These are phyloP conservation scores for Pelargonium australe DNA, from an alignment of 441 rosid genomes.

Conservation along the genomic window DNA sequence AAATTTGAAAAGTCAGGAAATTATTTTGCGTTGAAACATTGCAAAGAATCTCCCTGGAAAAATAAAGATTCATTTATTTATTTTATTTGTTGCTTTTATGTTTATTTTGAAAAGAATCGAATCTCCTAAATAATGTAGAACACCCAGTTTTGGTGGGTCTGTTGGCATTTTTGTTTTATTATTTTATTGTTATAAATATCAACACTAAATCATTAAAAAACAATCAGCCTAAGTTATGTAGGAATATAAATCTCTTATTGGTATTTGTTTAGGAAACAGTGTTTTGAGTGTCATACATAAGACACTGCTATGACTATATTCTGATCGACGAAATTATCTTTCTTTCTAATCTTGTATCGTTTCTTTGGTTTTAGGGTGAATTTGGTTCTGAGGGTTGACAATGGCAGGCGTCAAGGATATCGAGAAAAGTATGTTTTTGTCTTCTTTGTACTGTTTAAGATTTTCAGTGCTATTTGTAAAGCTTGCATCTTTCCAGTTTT, in stretches of 20 bases:
- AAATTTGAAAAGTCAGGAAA: background rate
- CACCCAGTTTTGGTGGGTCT: background rate
- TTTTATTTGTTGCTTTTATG: no score
- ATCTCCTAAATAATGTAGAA: background rate
- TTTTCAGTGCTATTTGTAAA: background rate
- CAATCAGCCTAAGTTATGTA: background rate
- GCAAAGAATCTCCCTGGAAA: no score
- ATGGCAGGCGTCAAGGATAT: slow-evolving; percentile 32
- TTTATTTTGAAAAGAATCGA: background rate
- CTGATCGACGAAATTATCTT: background rate
- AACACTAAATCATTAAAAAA: background rate
- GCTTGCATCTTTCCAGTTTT: background rate
- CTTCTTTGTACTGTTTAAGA: background rate
- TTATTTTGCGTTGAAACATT: background rate
- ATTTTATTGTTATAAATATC: no score
- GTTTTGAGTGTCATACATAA: background rate
- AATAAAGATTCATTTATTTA: no score
- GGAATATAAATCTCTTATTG: background rate
- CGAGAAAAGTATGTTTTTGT: slow-evolving; percentile 24
- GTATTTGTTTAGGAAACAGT: slow-evolving; percentile 2
- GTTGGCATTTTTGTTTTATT: no score
- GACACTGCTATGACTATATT: background rate
- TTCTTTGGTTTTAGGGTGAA: slow-evolving; percentile 10
- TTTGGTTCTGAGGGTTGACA: slow-evolving; percentile 18
- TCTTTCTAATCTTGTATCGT: background rate